Percentiles rank a stretch among this genome's conserved stretches.
Conservation (phyloP, 1,284 basidiomycete species). For the Melampsora larici-populina region DNA sequence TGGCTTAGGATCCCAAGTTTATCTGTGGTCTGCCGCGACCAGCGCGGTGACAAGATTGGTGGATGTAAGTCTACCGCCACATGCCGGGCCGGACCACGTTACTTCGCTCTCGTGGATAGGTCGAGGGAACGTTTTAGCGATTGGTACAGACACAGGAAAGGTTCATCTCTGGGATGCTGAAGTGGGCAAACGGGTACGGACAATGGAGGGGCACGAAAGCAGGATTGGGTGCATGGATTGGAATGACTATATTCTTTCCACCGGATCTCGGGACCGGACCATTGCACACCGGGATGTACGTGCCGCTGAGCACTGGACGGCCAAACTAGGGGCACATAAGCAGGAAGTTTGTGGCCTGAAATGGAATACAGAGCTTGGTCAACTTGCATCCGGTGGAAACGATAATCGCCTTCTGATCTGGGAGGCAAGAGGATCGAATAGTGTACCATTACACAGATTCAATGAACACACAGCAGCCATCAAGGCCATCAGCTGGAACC, state of each 20-base stretch:
- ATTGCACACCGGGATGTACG: conserved; percentile 92
- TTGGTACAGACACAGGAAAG: conserved; percentile 81
- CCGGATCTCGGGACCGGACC: conserved; percentile 84
- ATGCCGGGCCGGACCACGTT: conserved; percentile 8
- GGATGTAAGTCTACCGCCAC: conserved; percentile 71
- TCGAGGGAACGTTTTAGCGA: conserved; percentile 82
- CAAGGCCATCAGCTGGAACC: conserved; percentile 97
- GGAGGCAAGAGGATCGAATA: conserved; percentile 50
- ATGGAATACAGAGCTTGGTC: conserved; percentile 72
- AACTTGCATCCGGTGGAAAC: conserved; percentile 90
- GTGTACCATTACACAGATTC: conserved; percentile 78
- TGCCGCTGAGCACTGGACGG: conserved; percentile 67
- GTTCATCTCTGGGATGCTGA: conserved; percentile 91
- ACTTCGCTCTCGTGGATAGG: conserved; percentile 53
- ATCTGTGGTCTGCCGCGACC: conserved; percentile 94
- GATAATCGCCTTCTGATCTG: conserved; percentile 98
- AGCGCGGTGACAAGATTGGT: conserved; percentile 87
- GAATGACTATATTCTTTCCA: conserved; percentile 83
- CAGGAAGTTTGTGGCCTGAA: conserved; percentile 96
- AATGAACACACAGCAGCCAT: conserved; percentile 95
- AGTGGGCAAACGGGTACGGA: conserved; percentile 65
- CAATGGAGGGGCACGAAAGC: conserved; percentile 76
- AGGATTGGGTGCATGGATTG: conserved; percentile 91
- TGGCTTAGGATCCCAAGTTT: conserved; percentile 85
- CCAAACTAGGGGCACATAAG: conserved; percentile 73